Evolutionary conservation across 441 rosid genomes (phyloP).

Genomic region (Aleurites moluccanus): DNA sequence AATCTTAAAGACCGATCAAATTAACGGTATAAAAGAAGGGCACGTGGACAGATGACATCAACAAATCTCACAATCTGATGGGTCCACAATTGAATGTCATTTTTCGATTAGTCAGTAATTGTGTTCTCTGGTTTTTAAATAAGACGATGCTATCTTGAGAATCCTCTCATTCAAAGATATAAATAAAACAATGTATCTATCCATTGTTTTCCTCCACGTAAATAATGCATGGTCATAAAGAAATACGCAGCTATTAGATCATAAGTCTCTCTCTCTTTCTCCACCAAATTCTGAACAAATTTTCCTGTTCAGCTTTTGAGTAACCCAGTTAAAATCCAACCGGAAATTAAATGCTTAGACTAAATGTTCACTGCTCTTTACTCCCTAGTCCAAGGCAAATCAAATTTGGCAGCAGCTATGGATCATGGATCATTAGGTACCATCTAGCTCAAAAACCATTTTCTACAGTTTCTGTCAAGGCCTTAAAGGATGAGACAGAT

Average conservation of each 20-base stretch:
- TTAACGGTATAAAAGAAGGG: slow-evolving; percentile 11
- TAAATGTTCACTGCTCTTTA: slow-evolving; percentile 50
- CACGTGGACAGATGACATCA: slow-evolving; percentile 12
- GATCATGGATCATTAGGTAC: slow-evolving; percentile 38
- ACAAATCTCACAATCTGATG: slow-evolving; percentile 12
- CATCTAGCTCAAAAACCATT: slow-evolving; percentile 35
- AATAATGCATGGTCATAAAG: slow-evolving; percentile 31
- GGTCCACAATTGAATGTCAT: slow-evolving; percentile 11
- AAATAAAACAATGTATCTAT: slow-evolving; percentile 5
- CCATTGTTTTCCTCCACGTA: slow-evolving; percentile 54
- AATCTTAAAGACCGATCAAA: slow-evolving; percentile 5
- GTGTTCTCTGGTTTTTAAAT: neutral
- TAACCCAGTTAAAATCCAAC: neutral
- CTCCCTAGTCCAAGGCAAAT: slow-evolving; percentile 44
- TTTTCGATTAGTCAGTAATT: neutral
- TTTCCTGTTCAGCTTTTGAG: slow-evolving; percentile 10
- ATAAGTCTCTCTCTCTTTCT: neutral
- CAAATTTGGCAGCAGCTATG: slow-evolving; percentile 45
- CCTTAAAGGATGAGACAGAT: slow-evolving; percentile 60
- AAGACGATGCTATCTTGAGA: slow-evolving; percentile 2
- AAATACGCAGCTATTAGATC: slow-evolving; percentile 1
- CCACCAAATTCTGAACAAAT: slow-evolving; percentile 5
- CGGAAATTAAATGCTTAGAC: slow-evolving; percentile 53
- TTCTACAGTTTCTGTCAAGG: slow-evolving; percentile 43
- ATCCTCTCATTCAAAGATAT: slow-evolving; percentile 19